Base-by-base conservation (phyloP, 306 rosid genomes). In the Lathyrus aphaca region DNA sequence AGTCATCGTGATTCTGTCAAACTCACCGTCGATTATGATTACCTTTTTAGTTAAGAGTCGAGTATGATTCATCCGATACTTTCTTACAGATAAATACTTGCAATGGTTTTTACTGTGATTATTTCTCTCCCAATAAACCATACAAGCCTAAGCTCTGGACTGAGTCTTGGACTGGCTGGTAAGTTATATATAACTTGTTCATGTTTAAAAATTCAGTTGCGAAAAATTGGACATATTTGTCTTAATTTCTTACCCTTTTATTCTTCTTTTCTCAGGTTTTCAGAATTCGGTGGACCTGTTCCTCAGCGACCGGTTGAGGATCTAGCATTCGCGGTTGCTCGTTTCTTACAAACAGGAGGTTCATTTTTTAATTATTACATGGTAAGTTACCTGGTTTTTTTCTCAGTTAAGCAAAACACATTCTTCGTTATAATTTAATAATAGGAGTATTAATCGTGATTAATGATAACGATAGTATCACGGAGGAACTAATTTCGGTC, bases 151-250 rank as follows among this genome's bases (percentile, higher is more conserved):
- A 25, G 8, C 60, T 94, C 62, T 94, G 99, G 99, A 94, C 99
- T 0, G 99, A 94, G 80, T 73, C 90, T 68, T 94, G 99, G 99
- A 94, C 88, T 84, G 99, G 99, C 80, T 94, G 99, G 99, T 94
- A 81, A 85, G 79, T 30, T 64, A 59, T 72, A 14, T 46, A 10
- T 44, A 53, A 37, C 30, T 49, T 68, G 19, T 39, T 23, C 72
- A 51, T 62, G 46, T 35, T 35, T 35, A 35, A 7, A 35, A 25
- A 30, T 25, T 64, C 53, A 16, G 54, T 68, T 64, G 32, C 62
- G 13, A 72, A 70, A 51, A 32, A 68, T 40, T 53, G 43, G 42
- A 30, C 48, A 23, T 29, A 14, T 29, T 76, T 66, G 55, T 74
- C 70, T 60, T 12, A 72, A 56, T 72, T 57, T 25, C 35, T 55